These are phyloP conservation scores for Pseudoscleropodium purum DNA, from an alignment of 225 moss, liverwort and hornwort species.

Conservation along the genomic window DNA sequence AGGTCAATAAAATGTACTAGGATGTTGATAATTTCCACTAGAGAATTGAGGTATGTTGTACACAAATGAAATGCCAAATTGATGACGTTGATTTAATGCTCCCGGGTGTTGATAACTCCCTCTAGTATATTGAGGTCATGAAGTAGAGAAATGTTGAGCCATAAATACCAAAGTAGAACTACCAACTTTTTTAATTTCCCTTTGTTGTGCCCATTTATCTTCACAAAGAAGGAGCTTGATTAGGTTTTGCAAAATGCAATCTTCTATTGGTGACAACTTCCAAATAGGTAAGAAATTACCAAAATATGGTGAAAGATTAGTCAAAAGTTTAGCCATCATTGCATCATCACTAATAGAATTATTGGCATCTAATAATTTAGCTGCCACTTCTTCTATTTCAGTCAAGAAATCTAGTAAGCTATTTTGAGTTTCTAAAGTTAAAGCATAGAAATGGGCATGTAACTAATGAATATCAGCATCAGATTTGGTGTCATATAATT, in stretches of 20 bases:
- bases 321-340: neutral
- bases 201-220: neutral
- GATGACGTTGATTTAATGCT: neutral
- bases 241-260: neutral
- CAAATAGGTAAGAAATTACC: neutral
- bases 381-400: too few species aligned
- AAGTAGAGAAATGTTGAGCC: neutral
- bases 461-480: neutral
- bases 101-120: neutral
- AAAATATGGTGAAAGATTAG: neutral
- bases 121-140: neutral
- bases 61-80: rapidly evolving
- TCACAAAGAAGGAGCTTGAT: neutral
- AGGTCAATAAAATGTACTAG: neutral
- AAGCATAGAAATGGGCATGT: neutral
- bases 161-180: neutral
- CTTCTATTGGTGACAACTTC: neutral
- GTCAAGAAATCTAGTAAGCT: neutral
- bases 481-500: neutral
- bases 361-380: neutral
- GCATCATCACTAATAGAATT: neutral
- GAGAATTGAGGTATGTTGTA: neutral
- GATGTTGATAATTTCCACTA: neutral
- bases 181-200: neutral
- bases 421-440: neutral